Conservation (phyloP, 495 filamentous ascomycete species). For the Podospora didyma region DNA sequence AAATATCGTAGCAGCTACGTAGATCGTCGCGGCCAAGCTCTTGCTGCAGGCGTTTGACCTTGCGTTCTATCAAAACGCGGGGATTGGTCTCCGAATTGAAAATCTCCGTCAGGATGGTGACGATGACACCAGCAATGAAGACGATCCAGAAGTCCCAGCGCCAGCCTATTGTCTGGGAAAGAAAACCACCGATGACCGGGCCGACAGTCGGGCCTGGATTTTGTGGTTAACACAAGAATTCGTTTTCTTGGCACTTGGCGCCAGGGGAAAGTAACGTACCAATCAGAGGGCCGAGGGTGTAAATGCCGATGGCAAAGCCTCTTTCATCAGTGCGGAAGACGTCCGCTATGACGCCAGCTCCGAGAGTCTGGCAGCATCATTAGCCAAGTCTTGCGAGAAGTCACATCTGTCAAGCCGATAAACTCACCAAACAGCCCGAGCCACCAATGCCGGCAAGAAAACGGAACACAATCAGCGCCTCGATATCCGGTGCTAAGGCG, state of each 20-base stretch:
- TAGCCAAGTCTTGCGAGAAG: neutral
- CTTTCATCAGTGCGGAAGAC: slow-evolving; percentile 51
- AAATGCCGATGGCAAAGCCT: slow-evolving; percentile 56
- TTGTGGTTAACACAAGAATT: neutral
- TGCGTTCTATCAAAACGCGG: slow-evolving; percentile 47
- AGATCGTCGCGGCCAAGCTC: slow-evolving; percentile 34
- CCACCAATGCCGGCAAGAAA: slow-evolving; percentile 52
- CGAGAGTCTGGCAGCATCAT: slow-evolving; percentile 33
- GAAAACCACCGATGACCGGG: slow-evolving; percentile 50
- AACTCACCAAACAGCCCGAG: slow-evolving; percentile 27
- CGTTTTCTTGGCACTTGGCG: slow-evolving; percentile 22
- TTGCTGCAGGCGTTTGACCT: slow-evolving; percentile 37
- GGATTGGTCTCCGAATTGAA: slow-evolving; percentile 55
- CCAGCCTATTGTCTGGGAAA: slow-evolving; percentile 52
- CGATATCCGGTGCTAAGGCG: slow-evolving; percentile 58
- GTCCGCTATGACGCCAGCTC: slow-evolving; percentile 55
- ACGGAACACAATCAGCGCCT: slow-evolving; percentile 58
- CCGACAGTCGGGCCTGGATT: slow-evolving; percentile 46
- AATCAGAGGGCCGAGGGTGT: slow-evolving; percentile 37
- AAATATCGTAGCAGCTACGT: slow-evolving; percentile 30
- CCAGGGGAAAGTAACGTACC: slow-evolving; percentile 39
- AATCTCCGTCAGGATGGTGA: slow-evolving; percentile 40
- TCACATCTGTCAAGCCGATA: neutral
- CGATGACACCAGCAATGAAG: slow-evolving; percentile 41
- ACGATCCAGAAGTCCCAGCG: slow-evolving; percentile 62